A percentile compares a stretch with the other conserved stretches of the same genome.
phyloP scores from a whole-genome alignment of 106 monocot genomes.

The Vanilla planifolia region DNA sequence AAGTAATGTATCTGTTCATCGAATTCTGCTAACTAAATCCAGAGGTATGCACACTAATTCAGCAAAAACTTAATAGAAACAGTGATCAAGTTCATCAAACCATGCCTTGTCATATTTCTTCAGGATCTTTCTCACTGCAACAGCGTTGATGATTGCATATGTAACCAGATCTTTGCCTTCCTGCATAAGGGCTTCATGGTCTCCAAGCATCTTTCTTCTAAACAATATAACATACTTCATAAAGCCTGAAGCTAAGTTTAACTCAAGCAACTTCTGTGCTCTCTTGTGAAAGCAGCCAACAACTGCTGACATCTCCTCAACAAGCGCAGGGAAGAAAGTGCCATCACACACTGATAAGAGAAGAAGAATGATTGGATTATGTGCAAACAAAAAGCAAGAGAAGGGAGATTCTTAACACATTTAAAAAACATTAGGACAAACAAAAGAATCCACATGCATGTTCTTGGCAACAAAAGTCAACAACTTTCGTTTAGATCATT shows the following conservation, averaged over 20 bases:
- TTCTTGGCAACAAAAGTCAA: no score
- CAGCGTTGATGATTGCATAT: constrained; percentile 80
- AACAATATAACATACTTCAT: constrained; percentile 48
- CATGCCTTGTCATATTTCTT: constrained; percentile 98
- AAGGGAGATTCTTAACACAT: no score
- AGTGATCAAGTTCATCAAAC: background rate
- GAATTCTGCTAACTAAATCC: no score
- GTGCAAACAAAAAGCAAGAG: background rate
- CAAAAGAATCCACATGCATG: no score
- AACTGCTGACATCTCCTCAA: constrained; percentile 69
- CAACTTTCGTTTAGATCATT: no score
- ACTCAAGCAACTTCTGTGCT: constrained; percentile 56
- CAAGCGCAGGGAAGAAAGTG: constrained; percentile 78
- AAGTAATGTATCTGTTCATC: constrained; percentile 69
- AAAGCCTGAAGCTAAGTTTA: constrained; percentile 68
- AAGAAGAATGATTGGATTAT: background rate
- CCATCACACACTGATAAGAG: constrained; percentile 70
- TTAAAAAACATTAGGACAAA: no score
- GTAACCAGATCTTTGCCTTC: constrained; percentile 75
- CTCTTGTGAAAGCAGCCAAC: constrained; percentile 66
- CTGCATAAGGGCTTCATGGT: constrained; percentile 36
- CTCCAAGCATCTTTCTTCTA: constrained; percentile 13
- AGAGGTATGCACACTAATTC: no score
- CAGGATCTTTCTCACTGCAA: constrained; percentile 80
- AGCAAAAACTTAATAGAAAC: background rate